These are phyloP conservation scores for Pseudozyma sp. DNA, from an alignment of 1,284 basidiomycete genomes.

Conservation along the genomic window DNA sequence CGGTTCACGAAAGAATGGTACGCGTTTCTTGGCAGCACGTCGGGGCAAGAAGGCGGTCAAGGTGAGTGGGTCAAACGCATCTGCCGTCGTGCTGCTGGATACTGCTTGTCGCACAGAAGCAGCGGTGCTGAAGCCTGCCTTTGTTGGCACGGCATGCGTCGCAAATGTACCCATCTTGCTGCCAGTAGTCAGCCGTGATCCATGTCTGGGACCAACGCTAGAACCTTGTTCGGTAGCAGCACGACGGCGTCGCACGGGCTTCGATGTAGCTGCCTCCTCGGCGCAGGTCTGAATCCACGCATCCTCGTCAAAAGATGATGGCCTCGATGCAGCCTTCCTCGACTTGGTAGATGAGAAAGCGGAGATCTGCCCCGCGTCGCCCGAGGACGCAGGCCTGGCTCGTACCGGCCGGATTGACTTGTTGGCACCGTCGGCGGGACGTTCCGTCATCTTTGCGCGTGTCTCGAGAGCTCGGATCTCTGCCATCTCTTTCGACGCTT, in stretches of 20 bases:
- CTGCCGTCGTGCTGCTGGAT: neutral
- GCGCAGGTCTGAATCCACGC: constrained; percentile 48
- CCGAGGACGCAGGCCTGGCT: constrained; percentile 5
- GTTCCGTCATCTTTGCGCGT: constrained; percentile 48
- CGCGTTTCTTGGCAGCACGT: constrained; percentile 18
- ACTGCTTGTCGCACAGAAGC: neutral
- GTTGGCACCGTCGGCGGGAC: constrained; percentile 7
- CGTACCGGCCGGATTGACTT: constrained; percentile 8
- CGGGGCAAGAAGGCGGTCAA: constrained; percentile 20
- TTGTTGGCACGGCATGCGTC: constrained; percentile 22
- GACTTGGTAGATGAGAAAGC: constrained; percentile 17
- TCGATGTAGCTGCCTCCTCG: constrained; percentile 25
- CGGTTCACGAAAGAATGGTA: constrained; percentile 43
- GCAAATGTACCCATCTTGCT: neutral
- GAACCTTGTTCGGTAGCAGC: neutral
- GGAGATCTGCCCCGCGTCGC: neutral
- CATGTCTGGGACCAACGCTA: constrained; percentile 10
- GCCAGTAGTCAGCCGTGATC: constrained; percentile 1
- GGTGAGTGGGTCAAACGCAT: neutral
- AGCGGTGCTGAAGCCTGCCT: constrained; percentile 19
- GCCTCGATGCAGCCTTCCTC: constrained; percentile 10
- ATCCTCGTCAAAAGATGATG: constrained; percentile 29
- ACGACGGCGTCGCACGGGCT: constrained; percentile 12
- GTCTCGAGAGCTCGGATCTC: constrained; percentile 64
- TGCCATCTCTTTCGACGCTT: constrained; percentile 61